These are phyloP conservation scores for Bruguiera parviflora DNA, from an alignment of 345 rosid species.

Conservation along the genomic window DNA sequence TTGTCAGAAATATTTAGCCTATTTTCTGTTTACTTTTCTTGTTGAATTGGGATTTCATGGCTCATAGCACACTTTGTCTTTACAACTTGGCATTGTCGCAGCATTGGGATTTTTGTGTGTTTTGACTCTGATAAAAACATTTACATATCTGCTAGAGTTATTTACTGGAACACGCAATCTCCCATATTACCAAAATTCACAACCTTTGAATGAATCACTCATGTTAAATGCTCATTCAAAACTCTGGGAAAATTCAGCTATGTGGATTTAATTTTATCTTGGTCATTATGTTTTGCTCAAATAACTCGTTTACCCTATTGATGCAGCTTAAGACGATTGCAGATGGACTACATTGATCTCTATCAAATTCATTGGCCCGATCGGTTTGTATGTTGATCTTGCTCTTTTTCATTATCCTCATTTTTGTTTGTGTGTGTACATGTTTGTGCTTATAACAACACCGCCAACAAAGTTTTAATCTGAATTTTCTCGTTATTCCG, in stretches of 20 bases:
- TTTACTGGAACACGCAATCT: too few species aligned
- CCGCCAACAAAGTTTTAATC: too few species aligned
- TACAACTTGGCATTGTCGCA: background rate
- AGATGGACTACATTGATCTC: conserved; percentile 54
- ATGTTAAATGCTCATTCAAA: too few species aligned
- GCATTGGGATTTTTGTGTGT: too few species aligned
- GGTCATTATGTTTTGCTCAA: background rate
- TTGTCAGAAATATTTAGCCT: background rate
- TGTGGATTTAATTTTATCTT: background rate
- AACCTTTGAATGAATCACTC: too few species aligned
- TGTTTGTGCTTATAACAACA: background rate
- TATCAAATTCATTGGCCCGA: conserved; percentile 73
- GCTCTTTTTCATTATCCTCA: conserved; percentile 2
- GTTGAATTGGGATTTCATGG: too few species aligned
- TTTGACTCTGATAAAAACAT: too few species aligned
- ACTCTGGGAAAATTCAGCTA: background rate
- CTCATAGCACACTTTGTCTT: background rate
- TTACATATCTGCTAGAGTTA: too few species aligned
- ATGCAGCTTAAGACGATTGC: conserved; percentile 45
- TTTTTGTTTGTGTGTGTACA: background rate
- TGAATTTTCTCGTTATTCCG: too few species aligned
- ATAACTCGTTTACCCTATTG: background rate
- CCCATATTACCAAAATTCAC: too few species aligned
- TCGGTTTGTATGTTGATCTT: conserved; percentile 56
- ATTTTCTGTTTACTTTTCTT: too few species aligned